These are phyloP conservation scores for Fusarium camptoceras DNA, from an alignment of 2,329 filamentous ascomycete genomes.

Conservation along the genomic window DNA sequence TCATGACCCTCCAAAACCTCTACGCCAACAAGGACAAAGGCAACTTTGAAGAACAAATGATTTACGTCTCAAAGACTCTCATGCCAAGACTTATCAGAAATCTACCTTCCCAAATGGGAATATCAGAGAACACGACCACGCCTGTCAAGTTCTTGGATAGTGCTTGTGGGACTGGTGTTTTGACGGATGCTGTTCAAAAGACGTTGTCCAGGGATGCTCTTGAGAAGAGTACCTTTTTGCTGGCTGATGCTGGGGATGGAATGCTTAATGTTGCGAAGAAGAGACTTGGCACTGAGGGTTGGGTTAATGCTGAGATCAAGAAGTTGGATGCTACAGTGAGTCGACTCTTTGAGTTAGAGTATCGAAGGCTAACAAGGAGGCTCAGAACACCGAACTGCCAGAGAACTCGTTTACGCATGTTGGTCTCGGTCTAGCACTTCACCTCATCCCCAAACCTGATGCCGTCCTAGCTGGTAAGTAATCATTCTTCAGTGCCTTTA, in stretches of 20 bases:
- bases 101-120: slow-evolving; percentile 45
- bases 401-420: slow-evolving; percentile 57
- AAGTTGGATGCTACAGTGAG: slow-evolving; percentile 61
- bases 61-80: slow-evolving; percentile 36
- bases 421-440: slow-evolving; percentile 60
- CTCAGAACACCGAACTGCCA: slow-evolving; percentile 55
- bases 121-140: slow-evolving; percentile 27
- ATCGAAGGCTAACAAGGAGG: neutral
- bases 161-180: slow-evolving; percentile 64
- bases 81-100: slow-evolving; percentile 34
- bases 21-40: slow-evolving; percentile 31
- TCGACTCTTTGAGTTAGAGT: neutral
- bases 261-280: slow-evolving; percentile 57
- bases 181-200: slow-evolving; percentile 59
- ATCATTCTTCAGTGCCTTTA: neutral
- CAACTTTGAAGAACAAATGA: slow-evolving; percentile 29
- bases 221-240: slow-evolving; percentile 60
- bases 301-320: slow-evolving; percentile 59
- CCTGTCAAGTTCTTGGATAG: slow-evolving; percentile 62
- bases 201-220: slow-evolving; percentile 54
- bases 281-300: slow-evolving; percentile 56
- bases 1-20: slow-evolving; percentile 29
- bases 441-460: slow-evolving; percentile 58
- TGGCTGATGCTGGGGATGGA: slow-evolving; percentile 58
- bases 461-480: slow-evolving; percentile 46